A percentile compares a stretch with the other conserved stretches of the same genome.
Conservation (phyloP, 2,329 filamentous ascomycete genomes). For the Xylariales sp. region DNA sequence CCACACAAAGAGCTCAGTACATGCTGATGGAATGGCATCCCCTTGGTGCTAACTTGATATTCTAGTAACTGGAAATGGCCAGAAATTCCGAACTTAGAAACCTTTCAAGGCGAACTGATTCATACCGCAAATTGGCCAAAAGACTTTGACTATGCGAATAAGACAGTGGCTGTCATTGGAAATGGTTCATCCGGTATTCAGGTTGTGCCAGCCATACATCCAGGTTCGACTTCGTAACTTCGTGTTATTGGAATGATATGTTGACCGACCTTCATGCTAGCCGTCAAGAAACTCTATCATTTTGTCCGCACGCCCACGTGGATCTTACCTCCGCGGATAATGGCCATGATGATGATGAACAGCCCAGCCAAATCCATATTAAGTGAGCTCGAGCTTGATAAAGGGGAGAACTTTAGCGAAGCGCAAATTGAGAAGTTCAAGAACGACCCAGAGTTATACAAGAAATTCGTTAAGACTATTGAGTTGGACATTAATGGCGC, state of each 20-base stretch:
- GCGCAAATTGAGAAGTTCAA: constrained; percentile 61
- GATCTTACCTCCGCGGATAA: constrained; percentile 54
- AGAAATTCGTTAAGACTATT: constrained; percentile 59
- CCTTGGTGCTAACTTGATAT: constrained; percentile 24
- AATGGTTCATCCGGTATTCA: constrained; percentile 67
- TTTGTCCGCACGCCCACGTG: constrained; percentile 58
- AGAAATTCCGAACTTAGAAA: constrained; percentile 58
- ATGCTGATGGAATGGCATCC: not conserved
- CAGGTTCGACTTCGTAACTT: constrained; percentile 46
- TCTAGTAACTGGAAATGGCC: constrained; percentile 65
- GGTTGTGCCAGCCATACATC: constrained; percentile 62
- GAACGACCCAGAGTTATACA: constrained; percentile 59
- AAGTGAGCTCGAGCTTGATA: constrained; percentile 55
- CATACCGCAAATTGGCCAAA: constrained; percentile 67
- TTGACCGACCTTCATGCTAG: constrained; percentile 40
- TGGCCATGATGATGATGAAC: constrained; percentile 54
- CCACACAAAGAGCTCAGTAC: not conserved
- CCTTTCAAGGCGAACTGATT: constrained; percentile 61
- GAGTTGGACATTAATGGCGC: constrained; percentile 58
- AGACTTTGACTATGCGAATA: constrained; percentile 60
- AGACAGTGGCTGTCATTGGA: constrained; percentile 66
- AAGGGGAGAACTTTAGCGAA: constrained; percentile 56
- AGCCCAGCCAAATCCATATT: constrained; percentile 53
- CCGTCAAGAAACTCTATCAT: constrained; percentile 55
- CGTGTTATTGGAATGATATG: not conserved